A percentile compares a stretch with the other conserved stretches of the same genome.
These are phyloP conservation scores for Fusarium sterilihyphosum DNA, from an alignment of 2,329 filamentous ascomycete species.

Conservation along the genomic window DNA sequence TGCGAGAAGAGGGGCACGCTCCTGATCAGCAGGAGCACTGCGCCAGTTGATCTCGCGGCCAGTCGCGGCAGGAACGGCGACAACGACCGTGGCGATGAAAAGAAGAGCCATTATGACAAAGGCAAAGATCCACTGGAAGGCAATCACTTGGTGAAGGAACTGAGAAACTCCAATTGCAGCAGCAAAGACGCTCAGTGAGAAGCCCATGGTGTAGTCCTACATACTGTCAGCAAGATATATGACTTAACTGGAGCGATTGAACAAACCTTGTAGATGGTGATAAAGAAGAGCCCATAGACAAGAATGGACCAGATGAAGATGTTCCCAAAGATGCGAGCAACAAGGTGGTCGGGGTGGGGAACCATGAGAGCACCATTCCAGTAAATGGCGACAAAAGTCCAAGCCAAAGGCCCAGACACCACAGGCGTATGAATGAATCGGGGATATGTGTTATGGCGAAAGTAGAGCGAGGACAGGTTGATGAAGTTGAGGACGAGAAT, in stretches of 20 bases:
- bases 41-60: constrained; percentile 65
- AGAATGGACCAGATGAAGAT: constrained; percentile 88
- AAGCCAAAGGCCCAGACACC: constrained; percentile 80
- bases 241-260: background rate
- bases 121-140: constrained; percentile 92
- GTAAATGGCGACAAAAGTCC: constrained; percentile 87
- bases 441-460: constrained; percentile 77
- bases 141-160: constrained; percentile 76
- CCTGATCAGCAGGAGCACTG: constrained; percentile 57
- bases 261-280: constrained; percentile 74
- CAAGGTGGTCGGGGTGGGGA: constrained; percentile 70
- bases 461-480: constrained; percentile 82
- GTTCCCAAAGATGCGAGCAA: constrained; percentile 84
- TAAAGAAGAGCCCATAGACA: constrained; percentile 79
- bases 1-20: constrained; percentile 70
- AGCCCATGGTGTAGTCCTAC: constrained; percentile 79
- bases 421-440: constrained; percentile 80
- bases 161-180: constrained; percentile 83
- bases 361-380: constrained; percentile 89
- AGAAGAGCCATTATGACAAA: constrained; percentile 83
- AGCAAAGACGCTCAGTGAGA: constrained; percentile 77
- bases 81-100: constrained; percentile 72
- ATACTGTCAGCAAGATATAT: constrained; percentile 19
- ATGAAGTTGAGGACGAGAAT: constrained; percentile 83
- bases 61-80: constrained; percentile 72